Percentiles rank a stretch among this genome's conserved stretches.
These are phyloP conservation scores for Rhizopus stolonifer DNA, from an alignment of 371 early-diverging fungal species.

Conservation along the genomic window DNA sequence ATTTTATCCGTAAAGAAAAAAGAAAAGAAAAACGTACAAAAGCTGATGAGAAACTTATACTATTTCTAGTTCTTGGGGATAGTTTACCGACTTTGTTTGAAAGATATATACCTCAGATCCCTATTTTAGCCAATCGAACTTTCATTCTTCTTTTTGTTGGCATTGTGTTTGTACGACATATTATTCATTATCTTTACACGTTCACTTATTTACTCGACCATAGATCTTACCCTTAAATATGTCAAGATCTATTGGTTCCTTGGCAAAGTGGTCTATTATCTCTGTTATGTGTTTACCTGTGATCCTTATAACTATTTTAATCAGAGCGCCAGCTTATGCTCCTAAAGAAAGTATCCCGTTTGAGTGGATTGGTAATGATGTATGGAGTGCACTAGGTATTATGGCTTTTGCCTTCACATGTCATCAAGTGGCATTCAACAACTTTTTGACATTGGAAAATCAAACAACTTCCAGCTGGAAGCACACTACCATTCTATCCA, in stretches of 20 bases:
- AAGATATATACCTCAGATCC: slow-evolving; percentile 36
- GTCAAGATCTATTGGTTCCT: slow-evolving; percentile 57
- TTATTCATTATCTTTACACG: neutral
- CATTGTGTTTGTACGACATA: slow-evolving; percentile 34
- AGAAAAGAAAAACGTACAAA: too few species aligned
- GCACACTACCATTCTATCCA: slow-evolving; percentile 45
- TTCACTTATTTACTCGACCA: slow-evolving; percentile 1
- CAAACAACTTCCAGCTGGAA: slow-evolving; percentile 51
- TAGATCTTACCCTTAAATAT: slow-evolving; percentile 54
- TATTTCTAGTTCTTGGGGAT: slow-evolving; percentile 51
- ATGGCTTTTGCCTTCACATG: slow-evolving; percentile 67
- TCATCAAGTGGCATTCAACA: slow-evolving; percentile 59
- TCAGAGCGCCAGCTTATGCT: slow-evolving; percentile 54
- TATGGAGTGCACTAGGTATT: slow-evolving; percentile 59
- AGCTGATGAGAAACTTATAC: too few species aligned
- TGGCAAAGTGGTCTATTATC: slow-evolving; percentile 57
- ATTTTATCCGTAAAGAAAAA: slow-evolving; percentile 53
- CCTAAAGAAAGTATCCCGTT: slow-evolving; percentile 40
- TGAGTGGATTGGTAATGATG: slow-evolving; percentile 48
- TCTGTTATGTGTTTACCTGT: slow-evolving; percentile 55
- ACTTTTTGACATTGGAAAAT: slow-evolving; percentile 46
- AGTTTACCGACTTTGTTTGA: slow-evolving; percentile 53
- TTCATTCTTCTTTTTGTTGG: slow-evolving; percentile 45
- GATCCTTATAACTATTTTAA: slow-evolving; percentile 48
- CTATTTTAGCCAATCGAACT: slow-evolving; percentile 37